Base-by-base conservation (phyloP, 768 basidiomycete species). In the Roridomyces roridus region DNA sequence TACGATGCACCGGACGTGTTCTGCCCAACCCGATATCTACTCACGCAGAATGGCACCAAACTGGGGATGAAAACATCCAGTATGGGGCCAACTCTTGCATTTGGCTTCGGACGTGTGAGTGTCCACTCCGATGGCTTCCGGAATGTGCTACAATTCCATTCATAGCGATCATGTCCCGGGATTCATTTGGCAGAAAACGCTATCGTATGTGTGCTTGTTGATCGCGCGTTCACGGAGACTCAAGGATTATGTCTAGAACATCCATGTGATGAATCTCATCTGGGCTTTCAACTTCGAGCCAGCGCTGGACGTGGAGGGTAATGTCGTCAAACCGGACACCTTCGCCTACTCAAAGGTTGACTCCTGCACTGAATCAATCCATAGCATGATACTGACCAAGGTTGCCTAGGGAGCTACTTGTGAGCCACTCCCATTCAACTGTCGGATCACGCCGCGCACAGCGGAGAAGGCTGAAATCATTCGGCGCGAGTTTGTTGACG, bases 201-300 rank as follows among this genome's bases (percentile, higher is more conserved):
- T 1, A 42, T 51, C n/a, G n/a, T 5, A 50, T 51, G 12, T 28
- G 48, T 48, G 2, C 28, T 14, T 20, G 6, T 31, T 37, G 25
- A 36, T 50, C 18, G 3, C 26, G 6, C 50, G 6, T 40, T 6
- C n/a, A n/a, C 39, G 8, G 39, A 7, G 29, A 31, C 14, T 6
- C 7, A 31, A 14, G 14, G 14, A 31, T 31, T 14, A 14, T 7
- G 14, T 14, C 29, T 14, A 31, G 29, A 54, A 55, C 29, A 53
- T 73, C 26, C 67, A 67, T 43, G 59, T 51, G 6, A 69, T 69
- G 65, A 67, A 65, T 42, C 65, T 73, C 5, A 21, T 73, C 6
- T 73, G 72, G 72, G 68, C 67, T 6, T 73, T 73, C 63, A 55
- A 68, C 24, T 73, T 70, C 51, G 59, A 29, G 3, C 8, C 60